These are phyloP conservation scores for Pseudopyrenochaeta lycopersici DNA, from an alignment of 2,329 filamentous ascomycete genomes.

Conservation along the genomic window DNA sequence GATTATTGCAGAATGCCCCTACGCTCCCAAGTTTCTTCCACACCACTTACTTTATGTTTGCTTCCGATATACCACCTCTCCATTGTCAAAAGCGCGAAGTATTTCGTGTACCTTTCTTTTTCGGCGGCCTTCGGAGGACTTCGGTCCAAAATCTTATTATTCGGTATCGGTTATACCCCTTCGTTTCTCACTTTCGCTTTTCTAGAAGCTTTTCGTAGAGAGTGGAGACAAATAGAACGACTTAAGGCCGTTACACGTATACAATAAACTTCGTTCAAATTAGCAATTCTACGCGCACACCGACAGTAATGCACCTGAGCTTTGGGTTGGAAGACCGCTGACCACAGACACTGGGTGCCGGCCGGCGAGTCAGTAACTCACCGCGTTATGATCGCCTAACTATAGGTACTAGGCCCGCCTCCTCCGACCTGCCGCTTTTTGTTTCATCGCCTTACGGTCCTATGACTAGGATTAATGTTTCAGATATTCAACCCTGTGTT, in stretches of 20 bases:
- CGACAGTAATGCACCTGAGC: background rate
- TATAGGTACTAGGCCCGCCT: conserved; percentile 1
- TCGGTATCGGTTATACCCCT: conserved; percentile 14
- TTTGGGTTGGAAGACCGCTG: background rate
- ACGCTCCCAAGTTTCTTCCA: conserved; percentile 5
- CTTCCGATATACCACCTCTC: conserved; percentile 5
- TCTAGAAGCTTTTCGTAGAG: conserved; percentile 14
- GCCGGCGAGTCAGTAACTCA: conserved; percentile 1
- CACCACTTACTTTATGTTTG: conserved; percentile 4
- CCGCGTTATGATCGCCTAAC: conserved; percentile 9
- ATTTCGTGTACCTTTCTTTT: background rate
- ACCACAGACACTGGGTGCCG: background rate
- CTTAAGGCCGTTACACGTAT: conserved; percentile 11
- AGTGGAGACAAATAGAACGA: conserved; percentile 10
- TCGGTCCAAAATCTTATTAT: conserved; percentile 3
- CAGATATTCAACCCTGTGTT: conserved; percentile 21
- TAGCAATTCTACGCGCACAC: conserved; percentile 8
- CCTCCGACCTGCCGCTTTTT: conserved; percentile 3
- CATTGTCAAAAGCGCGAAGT: conserved; percentile 7
- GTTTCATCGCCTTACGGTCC: conserved; percentile 24
- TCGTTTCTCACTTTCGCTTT: conserved; percentile 7
- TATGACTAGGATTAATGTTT: conserved; percentile 33
- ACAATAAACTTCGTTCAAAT: conserved; percentile 1
- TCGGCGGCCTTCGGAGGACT: background rate
- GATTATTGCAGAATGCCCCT: conserved; percentile 11